These are phyloP conservation scores for Geotrichum siamense DNA, from an alignment of 1,139 yeast species.

Conservation along the genomic window DNA sequence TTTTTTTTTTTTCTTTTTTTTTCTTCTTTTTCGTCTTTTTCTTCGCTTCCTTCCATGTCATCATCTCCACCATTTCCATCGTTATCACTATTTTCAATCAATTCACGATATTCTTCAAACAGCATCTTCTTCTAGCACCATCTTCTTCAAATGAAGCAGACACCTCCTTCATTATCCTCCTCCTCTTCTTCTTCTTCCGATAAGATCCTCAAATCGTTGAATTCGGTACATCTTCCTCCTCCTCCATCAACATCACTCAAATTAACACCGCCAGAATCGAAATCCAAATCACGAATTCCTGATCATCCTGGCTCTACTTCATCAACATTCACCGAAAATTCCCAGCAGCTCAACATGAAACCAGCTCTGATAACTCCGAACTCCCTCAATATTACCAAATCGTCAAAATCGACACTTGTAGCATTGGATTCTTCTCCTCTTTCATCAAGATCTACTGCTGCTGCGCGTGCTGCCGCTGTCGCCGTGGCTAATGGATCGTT, in stretches of 20 bases:
- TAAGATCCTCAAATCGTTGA: constrained; percentile 38
- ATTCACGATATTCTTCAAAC: too few species aligned
- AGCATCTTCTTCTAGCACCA: too few species aligned
- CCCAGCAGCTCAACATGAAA: background rate
- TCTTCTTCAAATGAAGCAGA: too few species aligned
- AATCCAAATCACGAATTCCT: background rate
- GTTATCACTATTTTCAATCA: too few species aligned
- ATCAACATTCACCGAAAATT: background rate
- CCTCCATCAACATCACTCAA: constrained; percentile 33
- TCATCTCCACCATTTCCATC: background rate
- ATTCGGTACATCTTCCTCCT: constrained; percentile 42
- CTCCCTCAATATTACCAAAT: constrained; percentile 1
- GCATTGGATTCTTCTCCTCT: constrained; percentile 5
- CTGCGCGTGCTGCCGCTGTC: constrained; percentile 14
- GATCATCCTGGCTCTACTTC: background rate
- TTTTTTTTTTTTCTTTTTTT: constrained; percentile 1
- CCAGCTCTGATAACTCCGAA: constrained; percentile 1
- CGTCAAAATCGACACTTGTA: background rate
- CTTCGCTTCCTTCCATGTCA: background rate
- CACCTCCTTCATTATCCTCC: background rate
- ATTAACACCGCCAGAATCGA: constrained; percentile 1
- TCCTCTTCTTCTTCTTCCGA: constrained; percentile 24
- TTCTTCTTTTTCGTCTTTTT: constrained; percentile 1
- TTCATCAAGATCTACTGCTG: constrained; percentile 4
- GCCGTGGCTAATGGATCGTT: constrained; percentile 11